Evolutionary conservation across 1,139 yeast species (phyloP).

Genomic region (Sporopachydermia cereana): DNA sequence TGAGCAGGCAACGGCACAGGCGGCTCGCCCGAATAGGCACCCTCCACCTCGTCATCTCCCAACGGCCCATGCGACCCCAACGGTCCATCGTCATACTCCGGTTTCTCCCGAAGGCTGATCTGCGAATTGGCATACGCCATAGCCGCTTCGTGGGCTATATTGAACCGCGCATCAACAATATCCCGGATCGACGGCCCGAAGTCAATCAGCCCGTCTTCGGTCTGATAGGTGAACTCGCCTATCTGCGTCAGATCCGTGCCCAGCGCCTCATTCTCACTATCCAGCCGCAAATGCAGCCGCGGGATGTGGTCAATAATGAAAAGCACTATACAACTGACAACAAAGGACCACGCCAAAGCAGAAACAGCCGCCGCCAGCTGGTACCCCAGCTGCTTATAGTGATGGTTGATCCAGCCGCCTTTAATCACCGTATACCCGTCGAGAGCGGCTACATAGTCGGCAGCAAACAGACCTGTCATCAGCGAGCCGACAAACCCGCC

Average conservation of each 20-base stretch:
- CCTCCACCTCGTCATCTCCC: background rate
- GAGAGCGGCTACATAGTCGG: slow-evolving; percentile 78
- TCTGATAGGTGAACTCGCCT: slow-evolving; percentile 6
- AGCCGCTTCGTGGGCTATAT: slow-evolving; percentile 6
- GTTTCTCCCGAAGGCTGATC: background rate
- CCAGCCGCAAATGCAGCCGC: slow-evolving; percentile 66
- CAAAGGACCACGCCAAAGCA: slow-evolving; percentile 71
- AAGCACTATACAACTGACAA: slow-evolving; percentile 60
- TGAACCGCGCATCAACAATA: slow-evolving; percentile 2
- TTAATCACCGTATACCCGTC: slow-evolving; percentile 44
- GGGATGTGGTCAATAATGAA: slow-evolving; percentile 72
- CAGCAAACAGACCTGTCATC: slow-evolving; percentile 85
- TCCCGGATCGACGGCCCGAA: slow-evolving; percentile 6
- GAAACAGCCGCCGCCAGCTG: slow-evolving; percentile 81
- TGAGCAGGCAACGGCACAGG: background rate
- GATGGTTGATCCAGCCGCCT: slow-evolving; percentile 94
- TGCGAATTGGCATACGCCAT: background rate
- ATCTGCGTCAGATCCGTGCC: slow-evolving; percentile 41
- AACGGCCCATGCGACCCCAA: too few species aligned
- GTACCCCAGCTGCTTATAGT: slow-evolving; percentile 82
- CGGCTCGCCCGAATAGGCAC: background rate
- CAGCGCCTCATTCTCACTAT: slow-evolving; percentile 78
- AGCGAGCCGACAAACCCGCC: slow-evolving; percentile 84
- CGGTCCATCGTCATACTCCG: background rate
- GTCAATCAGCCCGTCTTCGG: slow-evolving; percentile 5